Base-by-base conservation (phyloP, 1,284 basidiomycete species). In the Somion occarium region DNA sequence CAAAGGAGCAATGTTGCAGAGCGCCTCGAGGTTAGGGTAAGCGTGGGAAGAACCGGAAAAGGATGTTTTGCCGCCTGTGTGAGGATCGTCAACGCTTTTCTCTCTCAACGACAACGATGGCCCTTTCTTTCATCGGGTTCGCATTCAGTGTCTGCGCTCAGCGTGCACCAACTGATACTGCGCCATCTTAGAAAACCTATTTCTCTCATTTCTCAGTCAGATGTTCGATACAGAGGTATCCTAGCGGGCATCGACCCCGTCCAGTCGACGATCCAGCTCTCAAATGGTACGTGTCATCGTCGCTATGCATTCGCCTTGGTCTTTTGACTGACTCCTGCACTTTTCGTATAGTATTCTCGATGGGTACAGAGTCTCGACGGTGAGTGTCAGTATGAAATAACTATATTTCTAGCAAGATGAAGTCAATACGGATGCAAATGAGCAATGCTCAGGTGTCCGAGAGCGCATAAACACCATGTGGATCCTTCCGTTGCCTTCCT, bases 141-240 rank as follows among this genome's bases (percentile, higher is more conserved):
- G 71, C 62, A 30, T 20, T 34, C 18, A 23, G 41, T 50, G 18
- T 46, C 19, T 26, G 11, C 56, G 20, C 27, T 25, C 5, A 34
- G 20, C 34, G 13, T 44, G 18, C 42, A 34, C 47, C 48, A 57
- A 34, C 62, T 65, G 53, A 63, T 52, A 46, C 57, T 44, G 51
- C 46, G 15, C 52, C 38, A 42, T 37, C 44, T n/a, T 68, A 89
- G 88, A 67, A 90, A 90, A 76, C 79, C 85, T n/a, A 93, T 94
- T 59, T 91, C 88, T 58, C 83, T 94, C 64, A 88, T 91, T 64
- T 93, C 91, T 54, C 88, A 91, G 65, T 92, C 90, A 51, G 91
- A 93, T 78, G 89, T 93, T 59, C 85, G 91, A 51, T 94, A 94
- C 72, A 81, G 89, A 57, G 91, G 91, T 55, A 90, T 91, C 54